A percentile compares a stretch with the other conserved stretches of the same genome.
These are phyloP conservation scores for Scleroderma citrinum DNA, from an alignment of 768 basidiomycete genomes.

Conservation along the genomic window DNA sequence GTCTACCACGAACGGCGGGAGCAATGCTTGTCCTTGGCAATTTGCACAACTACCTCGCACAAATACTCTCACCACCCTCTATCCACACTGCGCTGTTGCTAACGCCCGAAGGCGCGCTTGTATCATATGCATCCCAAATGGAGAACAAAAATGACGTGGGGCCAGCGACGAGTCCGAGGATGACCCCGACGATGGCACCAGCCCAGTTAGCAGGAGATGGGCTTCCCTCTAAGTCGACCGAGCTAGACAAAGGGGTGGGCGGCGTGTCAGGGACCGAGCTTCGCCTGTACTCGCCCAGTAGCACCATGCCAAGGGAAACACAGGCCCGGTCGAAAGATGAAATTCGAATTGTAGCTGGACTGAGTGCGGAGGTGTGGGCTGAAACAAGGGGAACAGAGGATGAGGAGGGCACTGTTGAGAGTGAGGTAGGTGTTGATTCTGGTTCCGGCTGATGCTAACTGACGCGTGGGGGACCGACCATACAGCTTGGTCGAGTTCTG, in stretches of 20 bases:
- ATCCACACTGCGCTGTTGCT: conserved; percentile 69
- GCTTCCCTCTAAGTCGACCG: background rate
- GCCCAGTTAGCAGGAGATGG: background rate
- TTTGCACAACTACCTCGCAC: conserved; percentile 58
- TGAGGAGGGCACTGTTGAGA: conserved; percentile 60
- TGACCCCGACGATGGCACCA: background rate
- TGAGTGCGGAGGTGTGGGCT: conserved; percentile 73
- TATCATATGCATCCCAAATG: conserved; percentile 54
- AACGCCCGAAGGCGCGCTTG: conserved; percentile 68
- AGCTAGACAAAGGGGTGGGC: background rate
- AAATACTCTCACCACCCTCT: conserved; percentile 51
- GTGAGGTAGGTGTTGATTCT: conserved; percentile 48
- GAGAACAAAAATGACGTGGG: conserved; percentile 12
- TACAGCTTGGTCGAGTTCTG: conserved; percentile 65
- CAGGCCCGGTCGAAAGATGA: conserved; percentile 57
- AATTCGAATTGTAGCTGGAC: conserved; percentile 63
- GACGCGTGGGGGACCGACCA: too few species aligned
- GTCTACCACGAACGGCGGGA: background rate
- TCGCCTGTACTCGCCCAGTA: background rate
- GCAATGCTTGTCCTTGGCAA: conserved; percentile 66
- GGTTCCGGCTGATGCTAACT: too few species aligned
- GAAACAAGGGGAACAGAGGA: conserved; percentile 49
- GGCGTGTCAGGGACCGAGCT: background rate
- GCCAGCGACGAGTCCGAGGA: background rate
- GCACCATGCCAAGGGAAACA: background rate